phyloP scores from a whole-genome alignment of 1,284 basidiomycete species.

The Exobasidium rhododendri region DNA sequence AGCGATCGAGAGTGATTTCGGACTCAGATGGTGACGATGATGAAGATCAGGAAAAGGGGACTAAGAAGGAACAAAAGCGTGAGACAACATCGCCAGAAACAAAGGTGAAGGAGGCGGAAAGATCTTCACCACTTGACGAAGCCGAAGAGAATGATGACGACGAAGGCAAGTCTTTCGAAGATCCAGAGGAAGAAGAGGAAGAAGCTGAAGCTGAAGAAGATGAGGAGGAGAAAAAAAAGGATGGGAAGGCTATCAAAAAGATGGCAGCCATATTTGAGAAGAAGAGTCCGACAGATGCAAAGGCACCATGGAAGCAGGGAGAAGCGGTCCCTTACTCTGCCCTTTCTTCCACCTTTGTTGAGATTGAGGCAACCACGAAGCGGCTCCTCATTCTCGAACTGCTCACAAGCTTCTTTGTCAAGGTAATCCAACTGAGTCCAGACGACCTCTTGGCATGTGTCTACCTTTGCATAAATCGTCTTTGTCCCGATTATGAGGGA shows the following conservation, averaged over 20 bases:
- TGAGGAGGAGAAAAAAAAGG: constrained; percentile 49
- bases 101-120: not conserved
- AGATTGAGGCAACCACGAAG: constrained; percentile 93
- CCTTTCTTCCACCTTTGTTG: constrained; percentile 78
- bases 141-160: constrained; percentile 2
- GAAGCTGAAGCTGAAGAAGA: constrained; percentile 58
- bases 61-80: constrained; percentile 1
- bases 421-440: constrained; percentile 79
- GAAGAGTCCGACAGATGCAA: constrained; percentile 54
- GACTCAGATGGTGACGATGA: constrained; percentile 6
- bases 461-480: constrained; percentile 94
- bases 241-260: constrained; percentile 58
- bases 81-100: not conserved
- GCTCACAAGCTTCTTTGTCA: constrained; percentile 79
- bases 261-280: constrained; percentile 56
- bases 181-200: constrained; percentile 24
- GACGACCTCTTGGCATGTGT: constrained; percentile 78
- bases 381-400: constrained; percentile 87
- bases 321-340: constrained; percentile 88
- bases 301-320: constrained; percentile 72
- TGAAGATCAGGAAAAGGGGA: not conserved
- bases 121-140: not conserved
- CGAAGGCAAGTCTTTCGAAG: constrained; percentile 6
- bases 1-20: not conserved
- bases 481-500: constrained; percentile 93